phyloP scores from a whole-genome alignment of 2,329 filamentous ascomycete species.

The Aspergillus uvarum region DNA sequence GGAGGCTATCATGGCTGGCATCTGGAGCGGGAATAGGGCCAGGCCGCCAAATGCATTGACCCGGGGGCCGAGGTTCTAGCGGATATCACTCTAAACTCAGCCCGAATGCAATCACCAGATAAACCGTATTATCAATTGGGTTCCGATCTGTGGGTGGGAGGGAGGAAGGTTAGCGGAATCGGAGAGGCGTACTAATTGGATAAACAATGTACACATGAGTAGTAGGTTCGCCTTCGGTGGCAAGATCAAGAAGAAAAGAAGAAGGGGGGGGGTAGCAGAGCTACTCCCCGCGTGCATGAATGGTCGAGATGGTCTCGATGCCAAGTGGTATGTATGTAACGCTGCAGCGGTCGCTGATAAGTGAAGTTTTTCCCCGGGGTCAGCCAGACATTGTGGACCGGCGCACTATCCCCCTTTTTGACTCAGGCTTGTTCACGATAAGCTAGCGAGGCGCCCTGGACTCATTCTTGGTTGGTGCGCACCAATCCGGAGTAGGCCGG shows the following conservation, averaged over 20 bases:
- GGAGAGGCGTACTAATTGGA: background rate
- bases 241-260: background rate
- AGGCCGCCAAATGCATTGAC: background rate
- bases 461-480: background rate
- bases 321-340: background rate
- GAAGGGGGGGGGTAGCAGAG: no score
- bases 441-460: constrained; percentile 10
- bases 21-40: background rate
- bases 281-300: background rate
- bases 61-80: background rate
- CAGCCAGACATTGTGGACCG: background rate
- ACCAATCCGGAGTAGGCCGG: background rate
- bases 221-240: background rate
- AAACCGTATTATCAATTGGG: background rate
- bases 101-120: no score
- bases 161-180: background rate
- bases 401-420: background rate
- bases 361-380: background rate
- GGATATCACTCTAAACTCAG: background rate
- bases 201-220: background rate
- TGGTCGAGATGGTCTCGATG: background rate
- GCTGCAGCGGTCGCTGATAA: background rate
- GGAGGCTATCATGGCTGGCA: background rate
- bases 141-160: background rate
- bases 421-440: constrained; percentile 17